A percentile compares a stretch with the other conserved stretches of the same genome.
Evolutionary conservation across 208 protist species (phyloP).

Genomic region (Endotrypanum monterogeii): DNA sequence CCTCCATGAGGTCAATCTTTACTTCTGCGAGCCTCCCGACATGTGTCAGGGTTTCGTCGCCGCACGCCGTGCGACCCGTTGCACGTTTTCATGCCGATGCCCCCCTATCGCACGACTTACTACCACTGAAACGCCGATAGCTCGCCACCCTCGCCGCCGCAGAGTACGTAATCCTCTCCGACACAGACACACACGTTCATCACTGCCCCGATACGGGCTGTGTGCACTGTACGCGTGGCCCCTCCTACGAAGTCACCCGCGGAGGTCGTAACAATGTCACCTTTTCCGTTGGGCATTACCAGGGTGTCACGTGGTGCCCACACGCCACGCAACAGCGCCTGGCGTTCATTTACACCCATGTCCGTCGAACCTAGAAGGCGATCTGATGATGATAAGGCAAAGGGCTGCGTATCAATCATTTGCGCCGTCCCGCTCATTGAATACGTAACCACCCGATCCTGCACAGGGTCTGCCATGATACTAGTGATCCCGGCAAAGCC

Average conservation of each 20-base stretch:
- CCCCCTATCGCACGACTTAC: background rate
- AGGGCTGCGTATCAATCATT: constrained; percentile 70
- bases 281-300: constrained; percentile 33
- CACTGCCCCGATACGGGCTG: background rate
- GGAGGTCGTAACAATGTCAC: constrained; percentile 23
- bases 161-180: constrained; percentile 35
- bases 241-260: constrained; percentile 26
- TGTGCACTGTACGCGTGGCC: constrained; percentile 15
- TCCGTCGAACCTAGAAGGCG: constrained; percentile 40
- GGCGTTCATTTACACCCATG: constrained; percentile 40
- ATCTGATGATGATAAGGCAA: constrained; percentile 56
- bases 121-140: constrained; percentile 40
- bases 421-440: constrained; percentile 48
- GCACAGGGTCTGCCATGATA: constrained; percentile 18
- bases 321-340: constrained; percentile 43
- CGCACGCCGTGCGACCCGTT: background rate
- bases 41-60: background rate
- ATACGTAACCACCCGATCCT: constrained; percentile 45
- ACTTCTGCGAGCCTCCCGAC: background rate
- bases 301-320: constrained; percentile 31
- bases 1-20: background rate
- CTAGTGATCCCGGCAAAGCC: constrained; percentile 36
- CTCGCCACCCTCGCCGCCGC: constrained; percentile 33
- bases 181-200: constrained; percentile 42
- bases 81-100: background rate